These are phyloP conservation scores for Trichoderma sp. DNA, from an alignment of 2,329 filamentous ascomycete species.

Conservation along the genomic window DNA sequence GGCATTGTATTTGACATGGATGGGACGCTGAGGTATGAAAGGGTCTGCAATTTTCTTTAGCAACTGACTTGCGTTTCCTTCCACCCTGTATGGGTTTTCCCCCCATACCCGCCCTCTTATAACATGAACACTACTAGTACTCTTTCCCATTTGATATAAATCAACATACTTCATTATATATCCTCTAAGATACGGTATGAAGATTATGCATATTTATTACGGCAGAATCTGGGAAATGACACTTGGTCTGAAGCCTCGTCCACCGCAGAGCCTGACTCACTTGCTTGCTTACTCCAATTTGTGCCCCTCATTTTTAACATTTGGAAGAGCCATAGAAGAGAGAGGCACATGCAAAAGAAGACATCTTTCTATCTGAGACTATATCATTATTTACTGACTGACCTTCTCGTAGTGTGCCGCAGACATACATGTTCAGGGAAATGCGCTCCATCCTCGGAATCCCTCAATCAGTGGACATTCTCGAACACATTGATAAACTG, in stretches of 20 bases:
- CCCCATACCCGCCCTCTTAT: background rate
- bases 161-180: background rate
- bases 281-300: background rate
- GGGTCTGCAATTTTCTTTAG: background rate
- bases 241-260: background rate
- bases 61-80: background rate
- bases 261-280: slow-evolving; percentile 21
- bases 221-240: background rate
- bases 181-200: too few species aligned
- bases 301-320: background rate
- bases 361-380: background rate
- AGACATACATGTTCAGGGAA: slow-evolving; percentile 92
- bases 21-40: slow-evolving; percentile 81
- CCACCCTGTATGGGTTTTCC: background rate
- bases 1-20: slow-evolving; percentile 89
- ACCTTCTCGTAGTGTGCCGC: slow-evolving; percentile 65
- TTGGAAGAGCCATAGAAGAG: background rate
- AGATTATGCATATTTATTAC: too few species aligned
- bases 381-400: background rate
- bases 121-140: too few species aligned
- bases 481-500: slow-evolving; percentile 81
- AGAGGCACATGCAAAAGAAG: background rate
- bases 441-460: slow-evolving; percentile 81
- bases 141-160: background rate
- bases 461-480: slow-evolving; percentile 73